Base-by-base conservation (phyloP, 352 stramenopile genomes). In the Phytophthora brassicae region DNA sequence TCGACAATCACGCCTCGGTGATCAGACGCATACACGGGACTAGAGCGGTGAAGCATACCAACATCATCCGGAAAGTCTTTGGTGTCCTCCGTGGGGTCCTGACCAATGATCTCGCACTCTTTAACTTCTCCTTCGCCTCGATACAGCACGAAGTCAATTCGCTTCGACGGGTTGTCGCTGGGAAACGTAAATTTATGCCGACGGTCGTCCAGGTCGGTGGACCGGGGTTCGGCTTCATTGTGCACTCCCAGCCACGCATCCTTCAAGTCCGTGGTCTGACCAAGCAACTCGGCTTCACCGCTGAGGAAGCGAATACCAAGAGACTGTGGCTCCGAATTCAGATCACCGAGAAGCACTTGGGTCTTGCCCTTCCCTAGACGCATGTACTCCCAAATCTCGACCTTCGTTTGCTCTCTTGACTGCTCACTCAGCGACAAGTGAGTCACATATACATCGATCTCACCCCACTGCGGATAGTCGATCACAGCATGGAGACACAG, bases 311-410 rank as follows among this genome's bases (percentile, higher is more conserved):
- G 71, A 35, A 96, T 89, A 3, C 83, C 84, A 11, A 78, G 70
- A 22, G 85, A 92, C 26, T 93, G 81, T 7, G 88, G 88, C 70
- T 96, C 88, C 14, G 85, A 89, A 56, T 96, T 96, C 23, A 96
- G 61, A 51, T 96, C 88, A 3, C 88, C 88, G 0, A 94, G 70
- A 23, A 96, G 64, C 43, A 96, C 76, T 49, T 95, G 84, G 14
- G 74, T 91, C 52, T 70, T 69, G 1, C 81, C 83, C 11, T 75
- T 69, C 22, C 79, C 81, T 62, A 75, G 55, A 31, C 76, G 68
- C 75, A 95, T 93, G 68, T 82, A 96, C 29, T 85, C 51, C 77
- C 84, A 90, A 48, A 95, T 88, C 56, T 95, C 84, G 14, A 88
- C 48, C 68, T 90, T 89, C 5, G 82, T 89, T 49, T 87, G 73